phyloP scores from a whole-genome alignment of 768 basidiomycete species.

The Strobilomyces echinocephalus region DNA sequence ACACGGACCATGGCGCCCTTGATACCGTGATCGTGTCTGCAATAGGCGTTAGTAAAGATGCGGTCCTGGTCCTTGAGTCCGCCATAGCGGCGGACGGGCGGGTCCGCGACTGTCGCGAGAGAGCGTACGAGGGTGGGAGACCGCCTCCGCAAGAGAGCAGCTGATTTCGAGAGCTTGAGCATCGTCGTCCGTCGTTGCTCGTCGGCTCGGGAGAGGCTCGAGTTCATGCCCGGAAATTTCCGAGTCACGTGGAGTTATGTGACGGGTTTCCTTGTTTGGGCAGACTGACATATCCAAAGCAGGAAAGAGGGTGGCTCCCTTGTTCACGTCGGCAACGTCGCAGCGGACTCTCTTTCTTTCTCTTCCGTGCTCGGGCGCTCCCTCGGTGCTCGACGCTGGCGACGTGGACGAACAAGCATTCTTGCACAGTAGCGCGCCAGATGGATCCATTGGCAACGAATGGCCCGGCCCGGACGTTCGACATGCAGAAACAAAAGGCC shows the following conservation, averaged over 20 bases:
- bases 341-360: background rate
- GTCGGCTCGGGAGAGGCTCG: background rate
- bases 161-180: constrained; percentile 18
- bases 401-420: background rate
- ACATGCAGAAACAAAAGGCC: constrained; percentile 29
- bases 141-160: constrained; percentile 19
- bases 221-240: constrained; percentile 13
- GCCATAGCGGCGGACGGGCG: constrained; percentile 89
- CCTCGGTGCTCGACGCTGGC: constrained; percentile 3
- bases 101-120: constrained; percentile 72
- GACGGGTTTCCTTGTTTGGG: constrained; percentile 2
- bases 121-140: constrained; percentile 17
- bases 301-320: constrained; percentile 9
- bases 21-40: constrained; percentile 83
- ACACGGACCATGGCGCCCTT: constrained; percentile 79
- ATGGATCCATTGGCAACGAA: constrained; percentile 17
- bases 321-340: constrained; percentile 13
- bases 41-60: constrained; percentile 90
- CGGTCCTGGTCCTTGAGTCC: constrained; percentile 93
- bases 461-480: constrained; percentile 16
- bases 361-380: background rate
- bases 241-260: constrained; percentile 13
- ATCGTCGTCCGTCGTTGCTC: constrained; percentile 4
- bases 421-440: background rate
- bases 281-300: constrained; percentile 8